Evolutionary conservation across 2,329 filamentous ascomycete genomes (phyloP), one percentile per base, ranked within the genome.

Genomic region (Aspergillus eucalypticola): DNA sequence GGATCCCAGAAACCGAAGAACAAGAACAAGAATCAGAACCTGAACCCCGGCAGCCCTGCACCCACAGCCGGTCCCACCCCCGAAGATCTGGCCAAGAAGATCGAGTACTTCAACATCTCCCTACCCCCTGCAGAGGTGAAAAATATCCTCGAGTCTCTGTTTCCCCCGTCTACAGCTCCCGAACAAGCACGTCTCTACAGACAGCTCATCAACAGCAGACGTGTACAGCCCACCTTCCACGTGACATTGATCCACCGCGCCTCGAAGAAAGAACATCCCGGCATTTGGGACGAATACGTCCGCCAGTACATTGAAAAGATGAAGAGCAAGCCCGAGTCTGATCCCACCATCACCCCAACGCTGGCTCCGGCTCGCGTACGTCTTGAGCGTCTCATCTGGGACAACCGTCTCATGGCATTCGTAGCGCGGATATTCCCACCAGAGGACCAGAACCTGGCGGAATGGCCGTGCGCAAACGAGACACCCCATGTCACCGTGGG

Each of bases 171-270:
- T 5, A 77, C 82, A 5, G 69, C 85, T 0, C 76, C 86, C 4
- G 78, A 84, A 15, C 81, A 79, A 32, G 79, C 85, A n/a, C 82
- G 79, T 21, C 88, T 96, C 71, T 99, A 90, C 79, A 85, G 84
- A 68, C 86, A 91, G 59, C 84, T 99, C 35, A 85, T 90, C 74
- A 83, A 89, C 66, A 84, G 83, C 2, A 84, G 88, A 19, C 90
- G 95, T 57, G 78, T 98, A 5, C 94, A 98, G 75, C 73, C 83
- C n/a, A 83, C 88, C 42, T 99, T 98, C 74, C 95, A 99, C 73
- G 91, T 99, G 60, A 99, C 95, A 0, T 84, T 99, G 41, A 92
- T 97, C 74, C 95, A 99, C 76, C 88, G 89, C 50, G 87, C 88
- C 10, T 81, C 80, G 2, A 79, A 86, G 8, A 81, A 81, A 42